phyloP scores from a whole-genome alignment of 2,329 filamentous ascomycete genomes.

The Xylariaceae sp. region DNA sequence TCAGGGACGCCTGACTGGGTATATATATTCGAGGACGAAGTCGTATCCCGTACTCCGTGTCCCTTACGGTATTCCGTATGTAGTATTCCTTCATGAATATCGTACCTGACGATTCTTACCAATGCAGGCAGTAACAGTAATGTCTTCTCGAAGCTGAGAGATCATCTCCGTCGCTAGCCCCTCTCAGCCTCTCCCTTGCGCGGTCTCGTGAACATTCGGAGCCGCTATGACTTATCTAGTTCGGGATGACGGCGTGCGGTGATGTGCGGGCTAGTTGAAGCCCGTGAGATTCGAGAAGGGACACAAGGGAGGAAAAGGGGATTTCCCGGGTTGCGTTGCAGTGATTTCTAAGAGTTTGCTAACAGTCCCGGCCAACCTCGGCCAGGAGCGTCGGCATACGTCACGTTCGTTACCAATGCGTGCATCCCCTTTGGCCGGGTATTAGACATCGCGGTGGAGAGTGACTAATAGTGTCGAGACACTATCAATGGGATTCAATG shows the following conservation, averaged over 20 bases:
- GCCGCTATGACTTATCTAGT: slow-evolving; percentile 5
- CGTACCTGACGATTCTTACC: too few species aligned
- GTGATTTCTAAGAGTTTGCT: slow-evolving; percentile 1
- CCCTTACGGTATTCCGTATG: too few species aligned
- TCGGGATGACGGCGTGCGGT: slow-evolving; percentile 12
- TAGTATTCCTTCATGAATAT: too few species aligned
- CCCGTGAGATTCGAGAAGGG: neutral
- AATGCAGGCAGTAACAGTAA: neutral
- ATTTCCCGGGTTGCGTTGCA: slow-evolving; percentile 32
- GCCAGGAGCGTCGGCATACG: slow-evolving; percentile 21
- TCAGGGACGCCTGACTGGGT: neutral
- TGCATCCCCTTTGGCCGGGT: neutral
- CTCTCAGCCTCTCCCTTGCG: neutral
- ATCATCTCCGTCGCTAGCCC: neutral
- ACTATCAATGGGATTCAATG: neutral
- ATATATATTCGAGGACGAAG: too few species aligned
- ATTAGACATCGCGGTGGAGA: slow-evolving; percentile 5
- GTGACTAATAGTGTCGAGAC: slow-evolving; percentile 6
- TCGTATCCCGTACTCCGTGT: too few species aligned
- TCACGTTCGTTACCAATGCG: slow-evolving; percentile 13
- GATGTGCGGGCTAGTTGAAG: slow-evolving; percentile 3
- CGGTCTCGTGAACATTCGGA: neutral
- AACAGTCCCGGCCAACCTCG: slow-evolving; percentile 26
- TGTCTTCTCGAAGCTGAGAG: neutral
- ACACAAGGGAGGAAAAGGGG: slow-evolving; percentile 25